These are phyloP conservation scores for Aspergillus fumigatus DNA, from an alignment of 2,329 filamentous ascomycete species.

Conservation along the genomic window DNA sequence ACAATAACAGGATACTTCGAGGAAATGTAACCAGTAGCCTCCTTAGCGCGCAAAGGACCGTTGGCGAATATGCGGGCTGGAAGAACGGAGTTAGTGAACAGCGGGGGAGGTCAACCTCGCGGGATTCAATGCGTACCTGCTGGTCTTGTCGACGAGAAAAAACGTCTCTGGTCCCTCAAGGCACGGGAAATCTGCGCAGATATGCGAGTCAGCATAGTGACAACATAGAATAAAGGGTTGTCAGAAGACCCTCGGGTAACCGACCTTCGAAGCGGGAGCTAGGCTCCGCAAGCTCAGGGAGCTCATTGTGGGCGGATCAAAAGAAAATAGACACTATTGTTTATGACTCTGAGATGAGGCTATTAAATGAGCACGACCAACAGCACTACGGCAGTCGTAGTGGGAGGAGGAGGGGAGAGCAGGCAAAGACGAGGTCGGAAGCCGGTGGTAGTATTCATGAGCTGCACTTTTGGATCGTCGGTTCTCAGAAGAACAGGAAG, in stretches of 20 bases:
- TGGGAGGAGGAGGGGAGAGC: slow-evolving; percentile 17
- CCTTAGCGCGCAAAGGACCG: slow-evolving; percentile 83
- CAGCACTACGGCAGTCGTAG: slow-evolving; percentile 6
- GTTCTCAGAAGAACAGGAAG: slow-evolving; percentile 19
- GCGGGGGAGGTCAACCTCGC: slow-evolving; percentile 13
- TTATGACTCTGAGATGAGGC: slow-evolving; percentile 18
- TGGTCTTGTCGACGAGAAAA: slow-evolving; percentile 82
- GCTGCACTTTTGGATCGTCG: slow-evolving; percentile 25
- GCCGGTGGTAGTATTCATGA: slow-evolving; percentile 14
- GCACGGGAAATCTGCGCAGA: slow-evolving; percentile 58
- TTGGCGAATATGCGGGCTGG: slow-evolving; percentile 81
- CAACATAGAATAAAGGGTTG: slow-evolving; percentile 6
- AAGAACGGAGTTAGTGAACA: slow-evolving; percentile 22
- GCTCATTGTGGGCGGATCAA: slow-evolving; percentile 43
- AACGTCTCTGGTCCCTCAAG: slow-evolving; percentile 62
- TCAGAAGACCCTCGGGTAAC: slow-evolving; percentile 24
- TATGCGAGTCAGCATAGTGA: slow-evolving; percentile 19
- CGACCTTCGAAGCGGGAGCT: slow-evolving; percentile 46
- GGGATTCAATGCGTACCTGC: slow-evolving; percentile 55
- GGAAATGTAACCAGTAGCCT: slow-evolving; percentile 80
- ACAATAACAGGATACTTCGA: slow-evolving; percentile 93
- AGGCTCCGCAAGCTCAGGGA: slow-evolving; percentile 48
- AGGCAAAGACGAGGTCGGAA: slow-evolving; percentile 11
- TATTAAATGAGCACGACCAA: slow-evolving; percentile 17
- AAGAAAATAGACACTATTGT: slow-evolving; percentile 23